Evolutionary conservation across 179 eudicot species (phyloP).

Genomic region (Heliamphora pulchella): DNA sequence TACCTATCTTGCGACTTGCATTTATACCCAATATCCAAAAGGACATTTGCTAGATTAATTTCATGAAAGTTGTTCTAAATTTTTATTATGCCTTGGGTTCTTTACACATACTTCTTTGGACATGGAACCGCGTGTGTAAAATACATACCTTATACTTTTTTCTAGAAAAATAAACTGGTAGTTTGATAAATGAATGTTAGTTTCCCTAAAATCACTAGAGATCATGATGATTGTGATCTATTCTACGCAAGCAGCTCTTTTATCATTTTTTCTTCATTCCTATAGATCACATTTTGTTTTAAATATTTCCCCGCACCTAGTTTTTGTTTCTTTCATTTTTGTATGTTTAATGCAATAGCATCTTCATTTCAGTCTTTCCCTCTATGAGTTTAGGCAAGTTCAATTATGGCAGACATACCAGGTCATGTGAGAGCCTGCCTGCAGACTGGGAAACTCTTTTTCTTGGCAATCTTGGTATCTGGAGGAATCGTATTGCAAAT

Average conservation of each 20-base stretch:
- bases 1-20: neutral
- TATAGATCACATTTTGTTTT: neutral
- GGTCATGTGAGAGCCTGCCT: constrained; percentile 61
- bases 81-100: neutral
- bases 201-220: neutral
- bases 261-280: neutral
- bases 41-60: neutral
- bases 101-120: neutral
- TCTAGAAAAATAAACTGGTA: neutral
- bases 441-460: constrained; percentile 72
- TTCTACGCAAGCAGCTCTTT: neutral
- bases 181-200: neutral
- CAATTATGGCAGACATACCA: constrained; percentile 62
- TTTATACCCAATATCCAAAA: neutral
- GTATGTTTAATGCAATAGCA: neutral
- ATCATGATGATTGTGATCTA: neutral
- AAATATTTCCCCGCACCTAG: too few species aligned
- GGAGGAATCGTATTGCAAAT: constrained; percentile 79
- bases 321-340: neutral
- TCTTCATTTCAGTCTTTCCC: constrained; percentile 21
- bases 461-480: constrained; percentile 72
- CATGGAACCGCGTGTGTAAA: neutral
- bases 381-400: constrained; percentile 32
- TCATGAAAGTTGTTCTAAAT: neutral
- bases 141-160: neutral